A percentile compares a stretch with the other conserved stretches of the same genome.
Conservation (phyloP, 345 rosid genomes). For the Stellera chamaejasme region DNA sequence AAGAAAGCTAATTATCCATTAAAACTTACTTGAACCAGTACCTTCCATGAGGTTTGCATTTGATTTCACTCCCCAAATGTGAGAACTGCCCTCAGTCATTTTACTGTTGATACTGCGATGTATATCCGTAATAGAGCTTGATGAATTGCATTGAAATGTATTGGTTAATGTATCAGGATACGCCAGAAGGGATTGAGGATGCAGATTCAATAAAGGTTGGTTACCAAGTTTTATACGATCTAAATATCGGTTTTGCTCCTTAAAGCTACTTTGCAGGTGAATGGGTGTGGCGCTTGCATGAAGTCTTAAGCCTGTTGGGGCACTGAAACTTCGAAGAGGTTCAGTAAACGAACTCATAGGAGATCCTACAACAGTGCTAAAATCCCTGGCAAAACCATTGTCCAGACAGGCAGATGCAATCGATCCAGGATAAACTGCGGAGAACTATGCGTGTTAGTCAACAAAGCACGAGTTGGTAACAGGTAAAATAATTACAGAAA, state of each 20-base stretch:
- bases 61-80: slow-evolving; percentile 30
- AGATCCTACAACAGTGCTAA: slow-evolving; percentile 33
- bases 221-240: slow-evolving; percentile 40
- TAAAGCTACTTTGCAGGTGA: slow-evolving; percentile 41
- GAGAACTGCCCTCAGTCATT: slow-evolving; percentile 39
- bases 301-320: slow-evolving; percentile 53
- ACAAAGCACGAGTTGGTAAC: slow-evolving; percentile 1
- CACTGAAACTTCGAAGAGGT: slow-evolving; percentile 49
- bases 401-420: slow-evolving; percentile 33
- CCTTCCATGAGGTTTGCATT: slow-evolving; percentile 35
- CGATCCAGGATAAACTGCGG: slow-evolving; percentile 32
- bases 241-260: slow-evolving; percentile 30
- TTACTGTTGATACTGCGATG: slow-evolving; percentile 26
- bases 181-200: slow-evolving; percentile 62
- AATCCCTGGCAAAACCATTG: slow-evolving; percentile 38
- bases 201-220: slow-evolving; percentile 42
- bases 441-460: slow-evolving; percentile 16
- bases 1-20: background rate
- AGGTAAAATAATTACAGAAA: slow-evolving; percentile 1
- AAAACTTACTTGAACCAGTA: slow-evolving; percentile 38
- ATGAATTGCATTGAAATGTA: slow-evolving; percentile 40
- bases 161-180: slow-evolving; percentile 41
- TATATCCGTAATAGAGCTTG: slow-evolving; percentile 29
- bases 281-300: slow-evolving; percentile 34
- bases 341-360: slow-evolving; percentile 37